These are phyloP conservation scores for Suillus subalutaceus DNA, from an alignment of 768 basidiomycete species.

Conservation along the genomic window DNA sequence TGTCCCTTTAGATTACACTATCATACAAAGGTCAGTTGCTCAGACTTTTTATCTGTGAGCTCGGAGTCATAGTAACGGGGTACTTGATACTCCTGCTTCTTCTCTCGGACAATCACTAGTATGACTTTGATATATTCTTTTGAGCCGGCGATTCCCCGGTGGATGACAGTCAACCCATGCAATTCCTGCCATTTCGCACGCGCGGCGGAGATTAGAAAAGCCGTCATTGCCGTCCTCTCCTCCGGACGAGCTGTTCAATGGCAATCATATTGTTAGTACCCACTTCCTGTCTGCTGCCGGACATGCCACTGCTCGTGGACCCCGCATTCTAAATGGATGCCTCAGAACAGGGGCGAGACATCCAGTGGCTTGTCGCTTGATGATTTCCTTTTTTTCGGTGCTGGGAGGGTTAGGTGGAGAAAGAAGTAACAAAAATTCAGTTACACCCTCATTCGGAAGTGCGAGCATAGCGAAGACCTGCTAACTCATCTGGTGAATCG, in stretches of 20 bases:
- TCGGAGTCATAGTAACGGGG: neutral
- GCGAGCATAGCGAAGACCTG: conserved; percentile 32
- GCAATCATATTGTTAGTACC: conserved; percentile 28
- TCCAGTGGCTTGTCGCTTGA: conserved; percentile 13
- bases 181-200: conserved; percentile 19
- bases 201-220: conserved; percentile 18
- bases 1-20: too few relatives aligned
- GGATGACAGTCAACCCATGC: conserved; percentile 24
- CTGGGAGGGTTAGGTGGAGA: conserved; percentile 18
- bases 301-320: conserved; percentile 24
- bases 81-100: neutral
- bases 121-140: conserved; percentile 18
- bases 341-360: neutral
- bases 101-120: neutral
- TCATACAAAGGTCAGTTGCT: neutral
- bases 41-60: neutral
- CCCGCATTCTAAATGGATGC: conserved; percentile 12
- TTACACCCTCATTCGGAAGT: conserved; percentile 1
- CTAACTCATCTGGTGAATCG: conserved; percentile 31
- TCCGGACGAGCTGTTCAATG: conserved; percentile 23
- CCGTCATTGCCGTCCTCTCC: conserved; percentile 24
- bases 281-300: conserved; percentile 30
- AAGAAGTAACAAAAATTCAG: conserved; percentile 6
- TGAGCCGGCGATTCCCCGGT: conserved; percentile 18
- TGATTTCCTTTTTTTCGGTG: conserved; percentile 11